phyloP scores from a whole-genome alignment of 148 eudicot genomes.

The Silene conica region DNA sequence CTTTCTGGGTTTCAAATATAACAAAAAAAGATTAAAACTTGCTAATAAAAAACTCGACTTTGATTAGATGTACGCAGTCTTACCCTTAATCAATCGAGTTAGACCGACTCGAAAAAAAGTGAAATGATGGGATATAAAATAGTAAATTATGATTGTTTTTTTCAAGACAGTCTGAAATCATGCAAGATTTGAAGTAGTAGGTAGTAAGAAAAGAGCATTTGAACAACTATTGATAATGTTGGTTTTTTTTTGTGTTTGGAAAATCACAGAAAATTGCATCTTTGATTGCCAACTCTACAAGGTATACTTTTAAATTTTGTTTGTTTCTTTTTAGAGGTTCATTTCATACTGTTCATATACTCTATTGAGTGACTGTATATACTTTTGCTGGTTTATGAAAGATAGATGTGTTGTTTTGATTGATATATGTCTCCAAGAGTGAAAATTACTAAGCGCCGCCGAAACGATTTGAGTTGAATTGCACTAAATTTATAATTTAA shows the following conservation, averaged over 20 bases:
- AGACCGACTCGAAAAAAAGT: background rate
- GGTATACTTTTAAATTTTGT: conserved; percentile 19
- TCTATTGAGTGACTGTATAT: background rate
- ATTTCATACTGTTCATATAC: background rate
- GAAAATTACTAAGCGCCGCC: too few relatives aligned
- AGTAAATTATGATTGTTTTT: background rate
- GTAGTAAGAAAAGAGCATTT: conserved; percentile 50
- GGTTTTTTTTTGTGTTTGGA: conserved; percentile 12
- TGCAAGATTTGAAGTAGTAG: conserved; percentile 32
- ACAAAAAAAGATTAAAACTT: background rate
- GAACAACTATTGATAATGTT: conserved; percentile 32
- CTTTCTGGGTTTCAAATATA: background rate
- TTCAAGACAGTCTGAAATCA: background rate
- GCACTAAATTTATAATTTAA: too few relatives aligned
- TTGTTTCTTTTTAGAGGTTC: conserved; percentile 9
- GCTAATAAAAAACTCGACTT: background rate
- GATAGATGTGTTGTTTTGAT: background rate
- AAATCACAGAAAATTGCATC: conserved; percentile 12
- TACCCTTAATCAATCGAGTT: conserved; percentile 7
- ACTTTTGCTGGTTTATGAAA: background rate
- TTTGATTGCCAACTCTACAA: conserved; percentile 38
- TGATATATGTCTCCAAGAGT: background rate
- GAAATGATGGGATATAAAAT: background rate
- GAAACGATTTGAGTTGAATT: too few relatives aligned
- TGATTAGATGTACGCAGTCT: conserved; percentile 9